These are phyloP conservation scores for Fusarium hainanense DNA, from an alignment of 2,329 filamentous ascomycete genomes.

Conservation along the genomic window DNA sequence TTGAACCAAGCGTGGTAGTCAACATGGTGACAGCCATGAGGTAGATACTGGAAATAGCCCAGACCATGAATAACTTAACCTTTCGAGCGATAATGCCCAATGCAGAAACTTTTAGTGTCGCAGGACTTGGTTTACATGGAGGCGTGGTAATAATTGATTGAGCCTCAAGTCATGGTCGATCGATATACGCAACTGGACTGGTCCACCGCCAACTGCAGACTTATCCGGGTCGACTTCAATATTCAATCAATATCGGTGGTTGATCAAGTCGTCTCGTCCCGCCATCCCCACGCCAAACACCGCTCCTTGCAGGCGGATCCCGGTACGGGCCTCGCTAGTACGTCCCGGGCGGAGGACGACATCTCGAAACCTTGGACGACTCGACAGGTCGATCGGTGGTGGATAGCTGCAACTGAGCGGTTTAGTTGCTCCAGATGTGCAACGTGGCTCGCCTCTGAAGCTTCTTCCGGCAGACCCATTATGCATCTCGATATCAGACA, in stretches of 20 bases:
- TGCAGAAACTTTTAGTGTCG: not conserved
- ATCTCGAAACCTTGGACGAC: slow-evolving; percentile 37
- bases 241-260: slow-evolving; percentile 7
- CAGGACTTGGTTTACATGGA: not conserved
- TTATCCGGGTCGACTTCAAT: slow-evolving; percentile 6
- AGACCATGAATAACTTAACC: not conserved
- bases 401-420: slow-evolving; percentile 46
- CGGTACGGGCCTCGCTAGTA: slow-evolving; percentile 35
- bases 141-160: not conserved
- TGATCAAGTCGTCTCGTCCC: slow-evolving; percentile 22
- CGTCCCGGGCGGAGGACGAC: slow-evolving; percentile 24
- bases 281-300: slow-evolving; percentile 36
- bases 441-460: slow-evolving; percentile 51
- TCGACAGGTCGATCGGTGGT: slow-evolving; percentile 27
- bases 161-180: slow-evolving; percentile 1
- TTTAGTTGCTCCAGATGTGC: slow-evolving; percentile 48
- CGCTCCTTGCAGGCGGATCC: slow-evolving; percentile 34
- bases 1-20: slow-evolving; percentile 19
- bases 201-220: slow-evolving; percentile 27
- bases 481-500: slow-evolving; percentile 43
- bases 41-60: not conserved
- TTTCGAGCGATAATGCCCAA: not conserved
- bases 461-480: slow-evolving; percentile 44
- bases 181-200: slow-evolving; percentile 9
- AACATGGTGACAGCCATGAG: slow-evolving; percentile 2